Evolutionary conservation across 1,139 yeast genomes (phyloP), one percentile per base, ranked within the genome.

Genomic region (Debaryomycetaceae sp.): DNA sequence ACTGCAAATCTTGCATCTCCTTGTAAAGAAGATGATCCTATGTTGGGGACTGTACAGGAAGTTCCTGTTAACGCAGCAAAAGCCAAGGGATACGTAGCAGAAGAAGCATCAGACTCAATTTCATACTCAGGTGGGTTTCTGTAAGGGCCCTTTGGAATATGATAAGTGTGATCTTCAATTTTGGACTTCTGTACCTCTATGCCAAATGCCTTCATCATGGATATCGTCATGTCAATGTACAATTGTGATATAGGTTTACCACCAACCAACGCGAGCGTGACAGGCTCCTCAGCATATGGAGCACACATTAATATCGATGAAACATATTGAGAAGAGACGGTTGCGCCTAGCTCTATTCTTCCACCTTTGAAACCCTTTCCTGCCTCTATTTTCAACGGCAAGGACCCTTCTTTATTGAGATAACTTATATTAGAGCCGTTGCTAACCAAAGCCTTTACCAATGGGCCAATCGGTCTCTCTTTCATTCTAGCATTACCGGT

Each of bases 401-500:
- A 72, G 9, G 96, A 89, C n/a, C 97, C 97, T 50, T 77, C 73
- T 34, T 68, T 73, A 54, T 88, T 90, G 53, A 83, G 65, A 60
- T 88, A 93, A 27, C 80, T 81, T 45, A 93, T 80, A 9, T 70
- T 61, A 5, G 91, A 81, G 36, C 99, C 98, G 57, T 91, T 93
- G 6, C 78, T 66, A 47, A 84, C 76, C 52, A 93, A 75, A 4
- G 99, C 96, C 53, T 90, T 96, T 11, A 93, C 98, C 46, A 93
- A 76, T 5, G 99, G 97, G 27, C 97, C 98, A 57, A 89, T 89
- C 30, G 99, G 99, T 59, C 99, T 80, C 64, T 91, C 95, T 67
- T 93, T 96, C 99, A 93, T 93, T 66, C 99, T 81, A 38, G 89
- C 85, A 62, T 93, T 93, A 56, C 99, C 99, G 5, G 98, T 93